Conservation (phyloP, 306 rosid species). For the Ziziphus jujuba region DNA sequence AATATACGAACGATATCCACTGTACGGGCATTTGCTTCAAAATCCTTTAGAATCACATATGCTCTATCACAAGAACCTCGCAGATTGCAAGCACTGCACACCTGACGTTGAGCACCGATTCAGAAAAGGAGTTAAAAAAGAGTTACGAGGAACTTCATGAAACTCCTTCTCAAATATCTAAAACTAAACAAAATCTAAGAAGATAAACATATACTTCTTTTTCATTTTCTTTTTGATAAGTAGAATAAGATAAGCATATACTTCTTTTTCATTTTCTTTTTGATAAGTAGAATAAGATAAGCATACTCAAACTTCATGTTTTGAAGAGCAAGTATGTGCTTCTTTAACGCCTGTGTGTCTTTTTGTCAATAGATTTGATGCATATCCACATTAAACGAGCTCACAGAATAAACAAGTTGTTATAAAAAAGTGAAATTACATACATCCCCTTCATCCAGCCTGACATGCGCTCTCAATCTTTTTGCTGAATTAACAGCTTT, state of each 20-base stretch:
- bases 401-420: neutral
- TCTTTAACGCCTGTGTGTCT: neutral
- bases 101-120: conserved; percentile 42
- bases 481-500: conserved; percentile 93
- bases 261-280: too few species aligned
- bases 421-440: conserved; percentile 15
- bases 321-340: conserved; percentile 1
- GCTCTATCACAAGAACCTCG: conserved; percentile 95
- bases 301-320: conserved; percentile 9
- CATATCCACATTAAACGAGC: neutral
- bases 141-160: neutral
- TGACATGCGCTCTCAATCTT: conserved; percentile 68
- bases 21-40: conserved; percentile 72
- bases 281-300: too few species aligned
- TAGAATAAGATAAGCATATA: neutral
- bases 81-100: conserved; percentile 75
- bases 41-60: conserved; percentile 63
- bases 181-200: neutral
- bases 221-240: too few species aligned
- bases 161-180: conserved; percentile 19
- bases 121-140: neutral
- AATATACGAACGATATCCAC: conserved; percentile 87
- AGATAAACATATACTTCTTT: too few species aligned
- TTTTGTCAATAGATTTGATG: too few species aligned
- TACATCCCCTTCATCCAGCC: conserved; percentile 91